These are phyloP conservation scores for Phaffomyces antillensis DNA, from an alignment of 805 yeast species.

Conservation along the genomic window DNA sequence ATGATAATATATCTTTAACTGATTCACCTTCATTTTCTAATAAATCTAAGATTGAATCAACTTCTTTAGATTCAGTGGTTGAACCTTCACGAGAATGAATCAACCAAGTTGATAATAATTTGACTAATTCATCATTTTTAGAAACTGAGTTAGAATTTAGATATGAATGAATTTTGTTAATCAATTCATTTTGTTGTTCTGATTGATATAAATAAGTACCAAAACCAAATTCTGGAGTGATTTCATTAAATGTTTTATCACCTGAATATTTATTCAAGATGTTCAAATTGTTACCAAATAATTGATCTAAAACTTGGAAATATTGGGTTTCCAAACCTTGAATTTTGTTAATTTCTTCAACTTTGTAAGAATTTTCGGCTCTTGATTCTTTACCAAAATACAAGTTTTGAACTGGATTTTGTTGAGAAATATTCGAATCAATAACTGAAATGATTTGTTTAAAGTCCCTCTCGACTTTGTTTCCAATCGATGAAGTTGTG, in stretches of 20 bases:
- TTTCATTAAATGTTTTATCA: slow-evolving; percentile 35
- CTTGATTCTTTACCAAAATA: slow-evolving; percentile 41
- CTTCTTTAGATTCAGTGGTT: slow-evolving; percentile 25
- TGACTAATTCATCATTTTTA: slow-evolving; percentile 9
- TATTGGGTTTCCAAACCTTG: slow-evolving; percentile 65
- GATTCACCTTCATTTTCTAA: slow-evolving; percentile 31
- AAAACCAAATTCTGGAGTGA: slow-evolving; percentile 81
- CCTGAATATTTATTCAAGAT: slow-evolving; percentile 53
- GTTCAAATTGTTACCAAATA: slow-evolving; percentile 47
- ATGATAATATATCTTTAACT: slow-evolving; percentile 39
- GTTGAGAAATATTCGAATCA: slow-evolving; percentile 43
- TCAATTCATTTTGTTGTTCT: slow-evolving; percentile 41
- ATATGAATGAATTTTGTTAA: slow-evolving; percentile 38
- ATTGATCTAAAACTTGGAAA: slow-evolving; percentile 63
- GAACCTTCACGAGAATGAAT: slow-evolving; percentile 37
- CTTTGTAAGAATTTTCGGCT: slow-evolving; percentile 13
- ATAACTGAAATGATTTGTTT: slow-evolving; percentile 38
- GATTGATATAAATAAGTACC: slow-evolving; percentile 62
- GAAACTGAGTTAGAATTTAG: slow-evolving; percentile 20
- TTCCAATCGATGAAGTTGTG: slow-evolving; percentile 49
- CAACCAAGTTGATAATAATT: slow-evolving; percentile 64
- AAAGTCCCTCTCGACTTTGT: slow-evolving; percentile 15
- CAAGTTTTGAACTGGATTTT: slow-evolving; percentile 54
- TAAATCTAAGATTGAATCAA: slow-evolving; percentile 13
- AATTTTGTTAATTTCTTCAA: slow-evolving; percentile 33